These are phyloP conservation scores for Ceratobasidium sp. DNA, from an alignment of 1,284 basidiomycete genomes.

Conservation along the genomic window DNA sequence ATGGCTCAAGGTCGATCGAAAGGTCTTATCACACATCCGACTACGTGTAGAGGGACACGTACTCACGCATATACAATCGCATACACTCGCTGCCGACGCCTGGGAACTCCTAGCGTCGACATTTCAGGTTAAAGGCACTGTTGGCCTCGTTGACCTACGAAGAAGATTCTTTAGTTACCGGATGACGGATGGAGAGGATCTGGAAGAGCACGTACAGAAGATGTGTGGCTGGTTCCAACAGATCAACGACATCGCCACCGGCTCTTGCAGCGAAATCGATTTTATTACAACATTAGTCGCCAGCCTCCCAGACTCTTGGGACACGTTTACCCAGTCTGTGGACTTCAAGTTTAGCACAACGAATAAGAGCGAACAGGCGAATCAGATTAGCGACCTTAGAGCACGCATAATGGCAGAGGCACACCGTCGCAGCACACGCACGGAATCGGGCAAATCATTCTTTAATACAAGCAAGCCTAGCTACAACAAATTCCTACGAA, in stretches of 20 bases:
- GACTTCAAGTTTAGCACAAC: background rate
- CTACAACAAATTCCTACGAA: background rate
- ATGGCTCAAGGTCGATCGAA: background rate
- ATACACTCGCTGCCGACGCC: background rate
- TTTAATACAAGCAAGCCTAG: background rate
- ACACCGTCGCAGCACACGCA: background rate
- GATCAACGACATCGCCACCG: slow-evolving; percentile 5
- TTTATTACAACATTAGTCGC: slow-evolving; percentile 9
- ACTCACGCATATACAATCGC: slow-evolving; percentile 21
- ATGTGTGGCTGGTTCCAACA: slow-evolving; percentile 17
- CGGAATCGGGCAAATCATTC: background rate
- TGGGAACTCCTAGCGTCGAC: slow-evolving; percentile 11
- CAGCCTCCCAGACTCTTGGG: slow-evolving; percentile 24
- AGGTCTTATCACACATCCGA: background rate
- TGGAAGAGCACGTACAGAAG: background rate
- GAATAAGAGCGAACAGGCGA: background rate
- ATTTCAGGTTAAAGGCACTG: slow-evolving; percentile 15
- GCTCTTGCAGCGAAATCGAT: background rate
- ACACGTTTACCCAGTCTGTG: slow-evolving; percentile 19
- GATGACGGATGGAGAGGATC: background rate
- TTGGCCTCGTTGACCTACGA: slow-evolving; percentile 1
- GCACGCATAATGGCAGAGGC: background rate
- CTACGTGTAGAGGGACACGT: background rate
- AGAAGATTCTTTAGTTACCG: slow-evolving; percentile 11
- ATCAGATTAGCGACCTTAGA: background rate